Base-by-base conservation (phyloP, 257 asterid species). In the Scutellaria barbata region DNA sequence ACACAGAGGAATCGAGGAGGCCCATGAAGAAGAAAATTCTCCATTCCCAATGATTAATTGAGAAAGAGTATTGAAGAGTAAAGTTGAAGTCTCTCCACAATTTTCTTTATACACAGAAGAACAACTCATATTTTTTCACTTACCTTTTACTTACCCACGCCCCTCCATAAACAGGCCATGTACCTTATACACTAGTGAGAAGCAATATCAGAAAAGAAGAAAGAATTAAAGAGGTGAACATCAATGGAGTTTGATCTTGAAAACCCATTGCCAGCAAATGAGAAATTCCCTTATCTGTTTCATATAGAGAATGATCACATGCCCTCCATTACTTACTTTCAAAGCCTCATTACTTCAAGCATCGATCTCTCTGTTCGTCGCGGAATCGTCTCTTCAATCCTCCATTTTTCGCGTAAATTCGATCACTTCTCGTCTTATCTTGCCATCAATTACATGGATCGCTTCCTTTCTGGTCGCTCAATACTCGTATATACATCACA, bases 211-310 rank as follows among this genome's bases (percentile, higher is more conserved):
- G 25, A n/a, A 40, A 42, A 22, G 25, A 22, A 22, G 25, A 22
- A 42, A 65, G 1, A 14, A 33, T 3, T 30, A 59, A n/a, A 68
- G 0, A 22, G 65, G 9, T 9, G 42, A 3, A 4, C 7, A 59
- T 72, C 86, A 72, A 89, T 90, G 96, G 95, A 83, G 74, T 86
- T 78, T 73, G 84, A 86, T 81, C 91, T 90, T 52, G 93, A 88
- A 72, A 81, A 77, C 61, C 96, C 96, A 63, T 54, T 90, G 20
- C 88, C 87, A 76, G 70, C 68, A 0, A 64, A 42, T 17, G 76
- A 76, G 5, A 61, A 54, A n/a, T 25, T 69, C 52, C 47, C 78
- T 12, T 54, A 71, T 54, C 40, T 66, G 0, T 82, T 83, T 14
- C 6, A 12, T 7, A 77, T 76, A 59, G 96, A 90, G 72, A 39